Conservation (phyloP, 2,329 filamentous ascomycete genomes). For the Beauveria medogensis region DNA sequence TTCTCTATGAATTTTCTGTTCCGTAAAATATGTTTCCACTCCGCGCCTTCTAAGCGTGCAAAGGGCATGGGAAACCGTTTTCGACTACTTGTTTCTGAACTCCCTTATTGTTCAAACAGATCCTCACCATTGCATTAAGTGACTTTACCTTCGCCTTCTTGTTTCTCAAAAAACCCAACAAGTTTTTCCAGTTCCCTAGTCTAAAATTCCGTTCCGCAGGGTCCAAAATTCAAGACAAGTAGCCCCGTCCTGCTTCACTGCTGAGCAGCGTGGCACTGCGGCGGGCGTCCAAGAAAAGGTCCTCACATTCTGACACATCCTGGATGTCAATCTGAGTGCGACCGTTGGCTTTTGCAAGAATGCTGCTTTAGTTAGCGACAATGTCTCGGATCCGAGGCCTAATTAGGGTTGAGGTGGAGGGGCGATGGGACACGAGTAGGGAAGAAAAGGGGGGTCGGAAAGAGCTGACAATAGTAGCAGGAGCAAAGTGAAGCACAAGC, state of each 20-base stretch:
- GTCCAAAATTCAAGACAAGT: conserved; percentile 41
- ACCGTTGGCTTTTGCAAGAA: conserved; percentile 79
- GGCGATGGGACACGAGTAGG: conserved; percentile 4
- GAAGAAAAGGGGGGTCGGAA: background rate
- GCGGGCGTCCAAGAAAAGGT: conserved; percentile 74
- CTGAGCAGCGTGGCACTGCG: conserved; percentile 65
- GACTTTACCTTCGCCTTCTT: background rate
- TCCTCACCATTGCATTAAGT: background rate
- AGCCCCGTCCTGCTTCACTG: conserved; percentile 54
- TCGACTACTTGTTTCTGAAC: background rate
- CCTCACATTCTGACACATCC: conserved; percentile 74
- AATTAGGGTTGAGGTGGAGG: conserved; percentile 7
- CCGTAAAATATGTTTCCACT: background rate
- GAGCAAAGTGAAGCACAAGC: conserved; percentile 4
- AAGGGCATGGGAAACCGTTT: background rate
- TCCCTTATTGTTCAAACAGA: background rate
- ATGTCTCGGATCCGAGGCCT: conserved; percentile 21
- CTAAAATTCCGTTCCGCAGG: conserved; percentile 7
- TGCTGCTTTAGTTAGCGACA: conserved; percentile 42
- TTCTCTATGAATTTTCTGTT: background rate
- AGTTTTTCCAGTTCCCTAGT: background rate
- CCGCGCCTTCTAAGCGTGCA: background rate
- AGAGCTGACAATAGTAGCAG: background rate
- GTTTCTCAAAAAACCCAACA: background rate
- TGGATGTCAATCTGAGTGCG: conserved; percentile 67